Evolutionary conservation across 805 yeast genomes (phyloP), one percentile per base, ranked within the genome.

Genomic region (Starmerella gropengiesseri): DNA sequence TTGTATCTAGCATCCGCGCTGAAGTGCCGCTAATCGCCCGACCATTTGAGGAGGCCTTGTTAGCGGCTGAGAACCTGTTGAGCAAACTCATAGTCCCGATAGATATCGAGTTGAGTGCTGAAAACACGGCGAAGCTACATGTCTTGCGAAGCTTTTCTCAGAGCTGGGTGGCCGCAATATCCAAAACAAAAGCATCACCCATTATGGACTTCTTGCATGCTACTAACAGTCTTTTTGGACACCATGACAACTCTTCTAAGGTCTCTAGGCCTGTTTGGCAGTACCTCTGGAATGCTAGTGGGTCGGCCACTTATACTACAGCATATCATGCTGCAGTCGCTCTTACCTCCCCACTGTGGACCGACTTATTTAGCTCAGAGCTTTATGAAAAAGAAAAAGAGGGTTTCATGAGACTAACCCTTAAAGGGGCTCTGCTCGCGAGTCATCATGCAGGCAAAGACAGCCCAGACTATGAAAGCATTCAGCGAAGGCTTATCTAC

Each of bases 391-490:
- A 50, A 8, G 13, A 22, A 13, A 17, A 19, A n/a, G n/a, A n/a
- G n/a, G n/a, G n/a, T 12, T 48, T 50, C 19, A 19, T 23, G 11
- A 25, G 20, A 7, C 41, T 45, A 1, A 7, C 45, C 4, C 30
- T 48, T 3, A 37, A 33, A 5, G 55, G 52, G 7, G 55, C 57
- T 12, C 36, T 53, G 12, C n/a, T 52, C 4, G 47, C 53, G 3
- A 40, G 48, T 14, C 32, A 22, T 6, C 41, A 41, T 9, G 36
- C 31, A 0, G 44, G 29, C 6, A 16, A 18, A 17, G 46, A 35
- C 5, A 17, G 19, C 18, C 38, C 38, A 12, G 47, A 50, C 42
- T 54, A 42, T 26, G 48, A 37, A 13, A 29, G 44, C 4, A 29
- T 44, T 13, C 56, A 54, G 41, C 28, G 37, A 7, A 22, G 37